Evolutionary conservation across 1,284 basidiomycete genomes (phyloP).

Genomic region (Violaceomyces palustris): DNA sequence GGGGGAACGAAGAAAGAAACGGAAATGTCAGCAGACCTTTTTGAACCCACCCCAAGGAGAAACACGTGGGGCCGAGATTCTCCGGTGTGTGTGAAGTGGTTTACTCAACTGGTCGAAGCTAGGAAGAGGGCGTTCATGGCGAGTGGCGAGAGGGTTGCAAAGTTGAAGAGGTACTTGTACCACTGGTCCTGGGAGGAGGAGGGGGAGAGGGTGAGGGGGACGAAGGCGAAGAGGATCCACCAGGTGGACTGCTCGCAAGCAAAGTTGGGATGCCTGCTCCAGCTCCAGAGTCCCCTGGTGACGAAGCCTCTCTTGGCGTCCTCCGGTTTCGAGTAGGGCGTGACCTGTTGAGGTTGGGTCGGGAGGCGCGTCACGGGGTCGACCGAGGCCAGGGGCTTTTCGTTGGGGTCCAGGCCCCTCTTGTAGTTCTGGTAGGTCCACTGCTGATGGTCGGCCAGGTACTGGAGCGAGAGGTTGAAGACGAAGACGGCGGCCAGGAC

Average conservation of each 20-base stretch:
- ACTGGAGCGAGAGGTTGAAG: slow-evolving; percentile 65
- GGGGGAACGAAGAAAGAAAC: too few relatives aligned
- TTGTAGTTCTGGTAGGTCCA: slow-evolving; percentile 76
- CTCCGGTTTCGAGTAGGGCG: slow-evolving; percentile 24
- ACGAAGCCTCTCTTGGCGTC: slow-evolving; percentile 77
- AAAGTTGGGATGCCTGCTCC: slow-evolving; percentile 85
- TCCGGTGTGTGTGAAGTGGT: slow-evolving; percentile 60
- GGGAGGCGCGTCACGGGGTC: slow-evolving; percentile 17
- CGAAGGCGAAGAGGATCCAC: slow-evolving; percentile 60
- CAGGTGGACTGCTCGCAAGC: slow-evolving; percentile 79
- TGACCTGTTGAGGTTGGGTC: slow-evolving; percentile 2
- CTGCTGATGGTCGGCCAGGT: slow-evolving; percentile 84
- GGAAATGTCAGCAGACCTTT: too few relatives aligned
- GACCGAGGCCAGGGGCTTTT: slow-evolving; percentile 17
- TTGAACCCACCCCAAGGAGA: too few relatives aligned
- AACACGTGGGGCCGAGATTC: slow-evolving; percentile 66
- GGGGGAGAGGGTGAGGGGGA: slow-evolving; percentile 55
- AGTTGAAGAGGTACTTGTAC: slow-evolving; percentile 39
- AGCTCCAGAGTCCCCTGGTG: slow-evolving; percentile 77
- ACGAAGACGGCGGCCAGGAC: slow-evolving; percentile 63
- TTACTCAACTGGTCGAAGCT: slow-evolving; percentile 20
- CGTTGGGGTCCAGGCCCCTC: slow-evolving; percentile 53
- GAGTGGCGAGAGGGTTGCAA: slow-evolving; percentile 34
- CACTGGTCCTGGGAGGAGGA: slow-evolving; percentile 51
- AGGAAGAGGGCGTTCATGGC: slow-evolving; percentile 42